Conservation (phyloP, 164 flowering plant species). For the Piper betle region DNA sequence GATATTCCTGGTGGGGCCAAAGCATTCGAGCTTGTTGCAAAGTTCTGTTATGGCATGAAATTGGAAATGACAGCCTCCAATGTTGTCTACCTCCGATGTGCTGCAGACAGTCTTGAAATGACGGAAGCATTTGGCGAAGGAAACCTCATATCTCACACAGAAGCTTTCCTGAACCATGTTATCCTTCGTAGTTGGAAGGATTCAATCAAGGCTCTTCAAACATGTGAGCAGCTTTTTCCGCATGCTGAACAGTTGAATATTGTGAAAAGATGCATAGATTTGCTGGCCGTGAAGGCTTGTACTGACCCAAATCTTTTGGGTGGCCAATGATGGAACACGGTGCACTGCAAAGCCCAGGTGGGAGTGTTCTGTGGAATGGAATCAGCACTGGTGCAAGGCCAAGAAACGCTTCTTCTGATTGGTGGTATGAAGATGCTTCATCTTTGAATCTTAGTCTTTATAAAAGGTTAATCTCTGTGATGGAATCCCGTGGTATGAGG, state of each 20-base stretch:
- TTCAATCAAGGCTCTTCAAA: slow-evolving; percentile 66
- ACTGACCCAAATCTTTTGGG: slow-evolving; percentile 82
- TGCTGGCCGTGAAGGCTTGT: slow-evolving; percentile 60
- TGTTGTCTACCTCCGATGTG: slow-evolving; percentile 78
- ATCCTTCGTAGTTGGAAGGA: slow-evolving; percentile 79
- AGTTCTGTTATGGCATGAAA: no score
- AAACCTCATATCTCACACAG: slow-evolving; percentile 62
- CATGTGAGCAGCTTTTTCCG: slow-evolving; percentile 62
- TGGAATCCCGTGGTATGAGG: slow-evolving; percentile 60
- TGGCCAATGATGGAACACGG: slow-evolving; percentile 81
- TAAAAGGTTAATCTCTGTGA: slow-evolving; percentile 57
- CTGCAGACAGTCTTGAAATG: slow-evolving; percentile 85
- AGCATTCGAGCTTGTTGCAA: slow-evolving; percentile 74
- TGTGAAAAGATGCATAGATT: slow-evolving; percentile 60
- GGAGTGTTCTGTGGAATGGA: slow-evolving; percentile 93
- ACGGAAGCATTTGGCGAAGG: slow-evolving; percentile 83
- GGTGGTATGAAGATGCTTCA: slow-evolving; percentile 95
- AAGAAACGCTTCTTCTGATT: slow-evolving; percentile 53
- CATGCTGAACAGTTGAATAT: slow-evolving; percentile 69
- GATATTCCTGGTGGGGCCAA: slow-evolving; percentile 78
- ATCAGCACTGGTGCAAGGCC: slow-evolving; percentile 88
- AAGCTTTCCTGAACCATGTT: slow-evolving; percentile 67
- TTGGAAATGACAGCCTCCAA: no score
- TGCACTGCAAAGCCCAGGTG: slow-evolving; percentile 94
- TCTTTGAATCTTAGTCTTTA: slow-evolving; percentile 53